A percentile compares a stretch with the other conserved stretches of the same genome.
Evolutionary conservation across 2,329 filamentous ascomycete species (phyloP).

Genomic region (Xylariaceae sp.): DNA sequence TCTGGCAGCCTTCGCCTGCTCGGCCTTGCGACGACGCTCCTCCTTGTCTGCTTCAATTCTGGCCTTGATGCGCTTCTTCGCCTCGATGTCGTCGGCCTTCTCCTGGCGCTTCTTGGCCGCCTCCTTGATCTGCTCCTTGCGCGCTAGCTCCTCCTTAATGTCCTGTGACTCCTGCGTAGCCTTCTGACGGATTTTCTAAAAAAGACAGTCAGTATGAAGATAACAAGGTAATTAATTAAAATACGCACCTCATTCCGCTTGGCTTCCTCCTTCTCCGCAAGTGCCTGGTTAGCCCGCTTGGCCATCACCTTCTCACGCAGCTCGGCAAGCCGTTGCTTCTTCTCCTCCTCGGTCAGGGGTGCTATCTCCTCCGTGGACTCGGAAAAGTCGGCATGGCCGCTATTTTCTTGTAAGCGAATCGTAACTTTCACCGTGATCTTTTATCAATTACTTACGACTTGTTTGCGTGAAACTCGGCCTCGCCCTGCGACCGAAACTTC

Average conservation of each 20-base stretch:
- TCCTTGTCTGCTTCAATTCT: slow-evolving; percentile 95
- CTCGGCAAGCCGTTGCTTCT: slow-evolving; percentile 71
- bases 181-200: slow-evolving; percentile 71
- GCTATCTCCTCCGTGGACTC: slow-evolving; percentile 91
- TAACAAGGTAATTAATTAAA: neutral
- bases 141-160: slow-evolving; percentile 78
- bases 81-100: slow-evolving; percentile 78
- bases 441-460: slow-evolving; percentile 58
- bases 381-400: slow-evolving; percentile 81
- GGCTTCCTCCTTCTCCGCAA: slow-evolving; percentile 72
- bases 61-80: slow-evolving; percentile 82
- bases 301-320: slow-evolving; percentile 65
- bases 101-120: slow-evolving; percentile 81
- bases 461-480: slow-evolving; percentile 84
- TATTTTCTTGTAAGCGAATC: slow-evolving; percentile 30
- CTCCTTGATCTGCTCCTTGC: slow-evolving; percentile 89
- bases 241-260: slow-evolving; percentile 73
- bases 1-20: slow-evolving; percentile 78
- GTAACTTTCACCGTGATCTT: neutral
- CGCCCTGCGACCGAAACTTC: slow-evolving; percentile 72
- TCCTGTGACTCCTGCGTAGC: slow-evolving; percentile 85
- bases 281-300: slow-evolving; percentile 64
- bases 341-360: slow-evolving; percentile 87
- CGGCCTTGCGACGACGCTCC: slow-evolving; percentile 77
- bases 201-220: slow-evolving; percentile 14